phyloP scores from a whole-genome alignment of 331 rosid genomes.

The Malus hybrid region DNA sequence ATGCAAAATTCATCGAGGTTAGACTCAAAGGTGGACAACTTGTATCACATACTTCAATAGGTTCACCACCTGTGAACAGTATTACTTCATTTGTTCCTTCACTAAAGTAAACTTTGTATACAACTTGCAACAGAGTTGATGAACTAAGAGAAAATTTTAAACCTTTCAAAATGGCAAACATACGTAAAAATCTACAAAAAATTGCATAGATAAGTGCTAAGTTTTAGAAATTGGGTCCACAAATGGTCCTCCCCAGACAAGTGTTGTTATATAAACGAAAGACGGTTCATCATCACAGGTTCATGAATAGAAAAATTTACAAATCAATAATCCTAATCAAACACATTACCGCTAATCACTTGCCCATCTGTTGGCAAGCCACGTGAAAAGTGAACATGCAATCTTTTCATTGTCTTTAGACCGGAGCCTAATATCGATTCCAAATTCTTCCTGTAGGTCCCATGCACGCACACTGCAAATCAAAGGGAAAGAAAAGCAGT shows the following conservation, averaged over 20 bases:
- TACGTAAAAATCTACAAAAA: neutral
- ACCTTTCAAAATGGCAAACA: neutral
- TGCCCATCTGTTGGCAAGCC: constrained; percentile 89
- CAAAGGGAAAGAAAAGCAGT: constrained; percentile 7
- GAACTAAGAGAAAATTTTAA: neutral
- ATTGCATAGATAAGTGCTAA: neutral
- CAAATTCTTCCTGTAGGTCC: constrained; percentile 67
- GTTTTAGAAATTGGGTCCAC: neutral
- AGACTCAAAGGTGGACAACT: neutral
- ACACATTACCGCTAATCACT: constrained; percentile 72
- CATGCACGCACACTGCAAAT: constrained; percentile 81
- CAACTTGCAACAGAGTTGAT: neutral
- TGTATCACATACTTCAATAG: neutral
- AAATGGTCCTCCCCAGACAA: neutral
- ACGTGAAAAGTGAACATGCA: constrained; percentile 85
- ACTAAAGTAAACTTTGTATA: neutral
- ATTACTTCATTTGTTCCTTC: neutral
- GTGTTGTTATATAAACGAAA: neutral
- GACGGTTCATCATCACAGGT: neutral
- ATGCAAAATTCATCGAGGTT: neutral
- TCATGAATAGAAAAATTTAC: neutral
- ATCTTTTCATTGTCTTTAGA: constrained; percentile 76
- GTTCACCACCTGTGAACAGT: neutral
- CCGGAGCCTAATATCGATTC: constrained; percentile 74
- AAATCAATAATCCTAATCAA: neutral